phyloP scores from a whole-genome alignment of 495 filamentous ascomycete genomes.

The Coniosporium apollinis region DNA sequence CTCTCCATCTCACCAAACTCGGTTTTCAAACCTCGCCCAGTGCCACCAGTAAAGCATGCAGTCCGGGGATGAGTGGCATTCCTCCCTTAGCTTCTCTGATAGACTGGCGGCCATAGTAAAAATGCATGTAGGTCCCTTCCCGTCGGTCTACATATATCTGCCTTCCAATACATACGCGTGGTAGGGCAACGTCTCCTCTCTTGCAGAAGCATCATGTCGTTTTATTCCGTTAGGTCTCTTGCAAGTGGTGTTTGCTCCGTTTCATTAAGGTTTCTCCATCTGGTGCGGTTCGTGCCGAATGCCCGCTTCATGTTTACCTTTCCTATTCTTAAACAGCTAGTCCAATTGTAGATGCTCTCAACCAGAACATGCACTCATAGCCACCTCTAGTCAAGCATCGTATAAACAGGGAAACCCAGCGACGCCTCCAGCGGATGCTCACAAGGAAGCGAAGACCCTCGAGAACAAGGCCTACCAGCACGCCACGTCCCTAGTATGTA shows the following conservation, averaged over 20 bases:
- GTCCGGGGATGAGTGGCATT: conserved; percentile 23
- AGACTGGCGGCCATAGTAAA: conserved; percentile 30
- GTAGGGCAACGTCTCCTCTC: too few relatives aligned
- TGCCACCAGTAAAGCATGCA: background rate
- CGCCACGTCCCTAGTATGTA: conserved; percentile 25
- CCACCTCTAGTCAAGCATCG: background rate
- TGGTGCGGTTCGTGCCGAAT: too few relatives aligned
- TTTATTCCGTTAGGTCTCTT: too few relatives aligned
- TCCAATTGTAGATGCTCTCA: background rate
- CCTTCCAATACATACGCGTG: too few relatives aligned
- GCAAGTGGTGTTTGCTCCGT: too few relatives aligned
- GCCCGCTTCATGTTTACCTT: background rate
- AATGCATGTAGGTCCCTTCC: conserved; percentile 20
- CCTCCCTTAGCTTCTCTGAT: conserved; percentile 33
- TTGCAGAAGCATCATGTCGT: too few relatives aligned
- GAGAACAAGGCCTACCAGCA: conserved; percentile 28
- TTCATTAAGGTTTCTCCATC: too few relatives aligned
- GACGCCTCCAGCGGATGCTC: conserved; percentile 24
- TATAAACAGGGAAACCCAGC: conserved; percentile 15
- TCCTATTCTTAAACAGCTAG: too few relatives aligned
- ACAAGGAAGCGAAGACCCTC: conserved; percentile 24
- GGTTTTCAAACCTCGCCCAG: conserved; percentile 1
- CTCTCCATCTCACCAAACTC: background rate
- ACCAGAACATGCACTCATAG: background rate
- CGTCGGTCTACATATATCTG: too few relatives aligned